These are phyloP conservation scores for Lolium multiflorum DNA, from an alignment of 176 grass and related monocot species.

Conservation along the genomic window DNA sequence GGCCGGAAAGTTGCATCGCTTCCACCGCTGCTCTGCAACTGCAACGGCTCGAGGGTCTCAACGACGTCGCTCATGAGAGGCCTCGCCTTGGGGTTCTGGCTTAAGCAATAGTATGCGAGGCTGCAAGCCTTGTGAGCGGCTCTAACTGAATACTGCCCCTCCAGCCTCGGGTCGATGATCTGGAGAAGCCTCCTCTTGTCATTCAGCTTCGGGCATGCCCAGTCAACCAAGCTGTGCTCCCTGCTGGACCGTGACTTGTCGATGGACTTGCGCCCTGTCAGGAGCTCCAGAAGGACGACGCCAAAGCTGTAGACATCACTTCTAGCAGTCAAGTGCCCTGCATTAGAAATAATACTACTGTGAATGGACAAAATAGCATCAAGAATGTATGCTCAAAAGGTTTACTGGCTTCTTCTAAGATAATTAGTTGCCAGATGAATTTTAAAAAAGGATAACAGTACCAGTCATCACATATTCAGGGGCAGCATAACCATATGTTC, in stretches of 20 bases:
- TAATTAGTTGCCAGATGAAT: neutral
- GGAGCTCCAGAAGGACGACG: slow-evolving; percentile 88
- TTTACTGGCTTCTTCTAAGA: neutral
- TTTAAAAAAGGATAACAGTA: slow-evolving; percentile 40
- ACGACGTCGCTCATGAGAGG: slow-evolving; percentile 96
- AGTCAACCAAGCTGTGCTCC: slow-evolving; percentile 93
- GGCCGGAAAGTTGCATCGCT: slow-evolving; percentile 45
- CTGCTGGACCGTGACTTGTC: slow-evolving; percentile 93
- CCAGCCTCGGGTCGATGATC: slow-evolving; percentile 77
- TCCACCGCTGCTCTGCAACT: slow-evolving; percentile 63
- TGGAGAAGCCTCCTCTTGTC: slow-evolving; percentile 93
- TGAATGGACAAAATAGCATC: slow-evolving; percentile 13
- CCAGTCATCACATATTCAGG: slow-evolving; percentile 99
- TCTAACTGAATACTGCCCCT: slow-evolving; percentile 76
- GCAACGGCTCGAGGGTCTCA: slow-evolving; percentile 87
- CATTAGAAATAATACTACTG: neutral
- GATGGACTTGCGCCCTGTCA: slow-evolving; percentile 87
- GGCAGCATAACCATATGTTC: slow-evolving; percentile 97
- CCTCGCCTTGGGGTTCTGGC: slow-evolving; percentile 90
- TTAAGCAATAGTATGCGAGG: slow-evolving; percentile 96
- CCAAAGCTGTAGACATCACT: slow-evolving; percentile 98
- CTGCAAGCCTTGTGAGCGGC: slow-evolving; percentile 94
- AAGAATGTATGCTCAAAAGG: neutral
- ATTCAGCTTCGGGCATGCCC: slow-evolving; percentile 87
- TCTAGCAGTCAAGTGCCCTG: slow-evolving; percentile 95